Base-by-base conservation (phyloP, 495 filamentous ascomycete species). In the Tuber aestivum region DNA sequence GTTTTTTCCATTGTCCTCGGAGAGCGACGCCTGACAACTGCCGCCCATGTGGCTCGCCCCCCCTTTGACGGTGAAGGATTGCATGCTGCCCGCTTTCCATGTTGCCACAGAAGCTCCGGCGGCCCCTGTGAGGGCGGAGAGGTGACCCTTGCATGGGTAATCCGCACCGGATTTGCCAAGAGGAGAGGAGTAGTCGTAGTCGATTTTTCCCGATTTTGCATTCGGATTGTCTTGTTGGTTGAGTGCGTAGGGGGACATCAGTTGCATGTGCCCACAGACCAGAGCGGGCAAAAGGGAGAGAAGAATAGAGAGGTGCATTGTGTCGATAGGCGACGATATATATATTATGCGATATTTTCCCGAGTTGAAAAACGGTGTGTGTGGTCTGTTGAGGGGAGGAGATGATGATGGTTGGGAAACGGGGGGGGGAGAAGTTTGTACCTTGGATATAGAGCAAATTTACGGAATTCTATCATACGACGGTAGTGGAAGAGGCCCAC, bases 61-160 rank as follows among this genome's bases (percentile, higher is more conserved):
- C 50, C 91, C 91, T 3, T 65, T 80, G 70, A 91, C 83, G 40
- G 85, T 87, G 83, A 92, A 86, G 80, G 87, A 87, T 84, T 90
- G 88, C 27, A 83, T 78, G 61, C 83, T 80, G 72, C 90, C 91
- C 18, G 89, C 87, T 14, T 80, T 82, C 73, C 87, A 91, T 21
- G 85, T 87, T 32, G 84, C 87, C 7, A 86, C 85, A 21, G 86
- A 76, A 41, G 81, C 77, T 70, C 85, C 87, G 35, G 86, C 84
- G n/a, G 85, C 50, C 27, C 84, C 86, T 65, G 83, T 85, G 61
- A 90, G 70, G 48, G 87, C 84, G 35, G 84, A 84, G 38, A 89
- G 87, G 80, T 92, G 89, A 23, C 88, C 88, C 85, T 91, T 91
- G 87, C 91, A 92, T 7, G 91, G 89, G 81, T 86, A 92, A 82